A percentile compares a stretch with the other conserved stretches of the same genome.
phyloP scores from a whole-genome alignment of 2,329 filamentous ascomycete genomes.

The Talaromyces sp. region DNA sequence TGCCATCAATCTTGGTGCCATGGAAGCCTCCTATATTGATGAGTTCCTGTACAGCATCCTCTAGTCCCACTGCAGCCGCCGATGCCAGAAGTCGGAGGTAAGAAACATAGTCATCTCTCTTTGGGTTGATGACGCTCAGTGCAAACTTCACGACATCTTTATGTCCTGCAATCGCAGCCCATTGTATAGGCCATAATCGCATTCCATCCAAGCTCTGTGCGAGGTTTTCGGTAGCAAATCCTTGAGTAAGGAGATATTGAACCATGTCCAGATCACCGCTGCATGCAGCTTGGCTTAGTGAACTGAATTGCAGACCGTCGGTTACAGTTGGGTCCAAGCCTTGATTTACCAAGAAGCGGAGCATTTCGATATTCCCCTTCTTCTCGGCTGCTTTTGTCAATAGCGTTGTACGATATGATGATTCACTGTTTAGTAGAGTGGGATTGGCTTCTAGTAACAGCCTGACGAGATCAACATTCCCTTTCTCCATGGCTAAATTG shows the following conservation, averaged over 20 bases:
- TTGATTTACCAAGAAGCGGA: background rate
- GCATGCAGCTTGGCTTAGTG: background rate
- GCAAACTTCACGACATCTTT: background rate
- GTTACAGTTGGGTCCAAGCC: background rate
- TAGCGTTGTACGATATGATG: background rate
- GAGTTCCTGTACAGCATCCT: background rate
- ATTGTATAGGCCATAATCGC: background rate
- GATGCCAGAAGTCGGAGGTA: background rate
- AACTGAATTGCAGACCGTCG: background rate
- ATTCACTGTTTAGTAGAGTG: background rate
- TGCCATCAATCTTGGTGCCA: background rate
- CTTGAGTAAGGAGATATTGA: background rate
- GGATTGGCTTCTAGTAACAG: background rate
- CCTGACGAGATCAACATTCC: background rate
- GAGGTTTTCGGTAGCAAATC: background rate
- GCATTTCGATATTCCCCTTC: background rate
- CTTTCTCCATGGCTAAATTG: background rate
- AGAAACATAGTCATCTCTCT: background rate
- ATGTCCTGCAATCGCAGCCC: background rate
- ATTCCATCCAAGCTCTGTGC: background rate
- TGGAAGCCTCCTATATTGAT: background rate
- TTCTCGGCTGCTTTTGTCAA: background rate
- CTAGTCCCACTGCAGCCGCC: background rate
- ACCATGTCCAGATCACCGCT: background rate
- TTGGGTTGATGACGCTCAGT: background rate